Percentiles rank a stretch among this genome's conserved stretches.
Conservation (phyloP, 2,329 filamentous ascomycete species). For the Tolypocladium tundrense region DNA sequence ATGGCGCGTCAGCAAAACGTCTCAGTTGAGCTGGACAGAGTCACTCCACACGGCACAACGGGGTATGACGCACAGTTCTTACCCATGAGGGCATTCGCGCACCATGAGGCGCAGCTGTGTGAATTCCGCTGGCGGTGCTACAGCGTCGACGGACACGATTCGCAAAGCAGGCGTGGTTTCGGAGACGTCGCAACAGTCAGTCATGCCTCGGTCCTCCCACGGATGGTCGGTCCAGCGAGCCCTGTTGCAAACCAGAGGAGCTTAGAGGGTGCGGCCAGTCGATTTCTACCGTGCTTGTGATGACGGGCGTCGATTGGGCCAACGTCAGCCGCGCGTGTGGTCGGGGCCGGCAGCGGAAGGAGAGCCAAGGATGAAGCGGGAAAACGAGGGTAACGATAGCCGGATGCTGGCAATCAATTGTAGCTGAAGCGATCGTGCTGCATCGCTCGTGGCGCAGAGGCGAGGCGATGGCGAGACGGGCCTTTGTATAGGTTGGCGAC, state of each 20-base stretch:
- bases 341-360: neutral
- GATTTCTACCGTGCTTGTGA: neutral
- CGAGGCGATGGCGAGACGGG: neutral
- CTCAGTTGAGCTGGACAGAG: neutral
- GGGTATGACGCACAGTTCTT: constrained; percentile 15
- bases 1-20: neutral
- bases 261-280: neutral
- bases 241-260: neutral
- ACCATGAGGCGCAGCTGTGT: neutral
- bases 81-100: constrained; percentile 12
- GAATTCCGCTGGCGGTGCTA: neutral
- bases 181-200: neutral
- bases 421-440: neutral
- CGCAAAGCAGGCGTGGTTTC: neutral
- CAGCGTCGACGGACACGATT: neutral
- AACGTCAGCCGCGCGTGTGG: neutral
- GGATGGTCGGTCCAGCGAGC: neutral
- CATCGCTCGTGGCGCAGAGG: neutral
- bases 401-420: neutral
- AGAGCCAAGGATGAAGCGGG: neutral
- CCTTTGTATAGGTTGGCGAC: neutral
- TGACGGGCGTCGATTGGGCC: neutral
- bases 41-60: neutral
- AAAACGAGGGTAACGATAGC: neutral
- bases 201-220: neutral